Percentiles rank a stretch among this genome's conserved stretches.
These are phyloP conservation scores for Dactylella cylindrospora DNA, from an alignment of 2,329 filamentous ascomycete genomes.

Conservation along the genomic window DNA sequence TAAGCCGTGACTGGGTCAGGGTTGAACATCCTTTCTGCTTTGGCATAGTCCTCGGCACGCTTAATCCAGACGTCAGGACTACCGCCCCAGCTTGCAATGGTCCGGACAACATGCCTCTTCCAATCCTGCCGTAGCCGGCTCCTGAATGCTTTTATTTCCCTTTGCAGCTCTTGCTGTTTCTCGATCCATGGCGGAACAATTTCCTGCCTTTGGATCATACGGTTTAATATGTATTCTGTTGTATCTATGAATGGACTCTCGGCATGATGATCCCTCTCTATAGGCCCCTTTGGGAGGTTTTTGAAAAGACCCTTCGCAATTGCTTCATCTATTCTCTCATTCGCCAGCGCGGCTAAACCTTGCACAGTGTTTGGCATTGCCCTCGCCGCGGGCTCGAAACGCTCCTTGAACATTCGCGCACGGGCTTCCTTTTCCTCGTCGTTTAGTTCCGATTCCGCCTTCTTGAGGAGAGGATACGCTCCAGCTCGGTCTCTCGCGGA, in stretches of 20 bases:
- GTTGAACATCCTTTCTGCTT: slow-evolving; percentile 69
- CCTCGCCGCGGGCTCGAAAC: slow-evolving; percentile 72
- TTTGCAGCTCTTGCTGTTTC: slow-evolving; percentile 87
- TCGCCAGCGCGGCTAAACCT: slow-evolving; percentile 79
- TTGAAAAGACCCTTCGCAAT: slow-evolving; percentile 88
- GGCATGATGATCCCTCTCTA: slow-evolving; percentile 79
- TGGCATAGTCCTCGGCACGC: slow-evolving; percentile 71
- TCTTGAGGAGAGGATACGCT: slow-evolving; percentile 58
- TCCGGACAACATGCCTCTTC: slow-evolving; percentile 76
- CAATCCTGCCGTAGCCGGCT: slow-evolving; percentile 75
- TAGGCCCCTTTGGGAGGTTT: slow-evolving; percentile 69
- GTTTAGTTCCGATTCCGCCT: slow-evolving; percentile 61
- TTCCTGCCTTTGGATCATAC: slow-evolving; percentile 94
- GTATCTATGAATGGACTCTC: slow-evolving; percentile 91
- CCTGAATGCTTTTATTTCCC: slow-evolving; percentile 70
- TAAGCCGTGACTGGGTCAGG: slow-evolving; percentile 60
- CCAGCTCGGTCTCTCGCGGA: slow-evolving; percentile 62
- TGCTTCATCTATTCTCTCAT: slow-evolving; percentile 89
- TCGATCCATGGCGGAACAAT: slow-evolving; percentile 98
- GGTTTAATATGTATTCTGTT: slow-evolving; percentile 97
- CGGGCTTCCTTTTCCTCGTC: slow-evolving; percentile 72
- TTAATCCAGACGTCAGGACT: slow-evolving; percentile 71
- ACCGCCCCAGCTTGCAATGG: slow-evolving; percentile 76
- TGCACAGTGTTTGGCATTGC: slow-evolving; percentile 74
- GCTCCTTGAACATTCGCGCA: slow-evolving; percentile 72